phyloP scores from a whole-genome alignment of 768 basidiomycete species.

The Mycena galopus region DNA sequence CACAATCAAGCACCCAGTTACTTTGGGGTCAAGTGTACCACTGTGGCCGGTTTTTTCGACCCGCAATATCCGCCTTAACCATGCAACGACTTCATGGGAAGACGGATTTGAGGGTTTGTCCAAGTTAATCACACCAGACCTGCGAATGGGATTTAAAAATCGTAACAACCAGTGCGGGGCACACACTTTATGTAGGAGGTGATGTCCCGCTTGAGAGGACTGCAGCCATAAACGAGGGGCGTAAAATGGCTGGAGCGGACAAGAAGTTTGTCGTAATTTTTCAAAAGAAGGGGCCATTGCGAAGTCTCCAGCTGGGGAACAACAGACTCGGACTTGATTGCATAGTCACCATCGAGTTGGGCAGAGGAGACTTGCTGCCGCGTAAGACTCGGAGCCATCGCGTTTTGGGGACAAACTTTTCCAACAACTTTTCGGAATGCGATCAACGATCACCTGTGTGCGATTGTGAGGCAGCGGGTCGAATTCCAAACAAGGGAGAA shows the following conservation, averaged over 20 bases:
- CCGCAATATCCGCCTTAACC: constrained; percentile 96
- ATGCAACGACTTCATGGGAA: constrained; percentile 99
- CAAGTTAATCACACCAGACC: constrained; percentile 98
- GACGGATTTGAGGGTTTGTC: constrained; percentile 99
- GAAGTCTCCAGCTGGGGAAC: constrained; percentile 92
- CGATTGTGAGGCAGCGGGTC: too few relatives aligned
- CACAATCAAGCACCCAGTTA: constrained; percentile 98
- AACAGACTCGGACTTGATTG: constrained; percentile 83
- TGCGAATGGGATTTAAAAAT: constrained; percentile 47
- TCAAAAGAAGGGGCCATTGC: constrained; percentile 96
- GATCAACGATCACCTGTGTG: constrained; percentile 17
- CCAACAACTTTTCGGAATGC: constrained; percentile 18
- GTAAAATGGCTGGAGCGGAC: constrained; percentile 98
- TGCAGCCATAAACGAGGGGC: constrained; percentile 94
- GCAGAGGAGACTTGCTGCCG: constrained; percentile 80
- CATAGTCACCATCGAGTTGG: constrained; percentile 80
- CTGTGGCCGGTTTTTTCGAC: constrained; percentile 99
- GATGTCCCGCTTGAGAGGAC: constrained; percentile 96
- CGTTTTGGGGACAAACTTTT: constrained; percentile 28
- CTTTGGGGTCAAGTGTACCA: constrained; percentile 98
- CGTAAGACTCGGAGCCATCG: constrained; percentile 66
- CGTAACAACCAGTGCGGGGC: constrained; percentile 3
- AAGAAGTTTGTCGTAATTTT: constrained; percentile 98
- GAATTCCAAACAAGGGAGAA: constrained; percentile 7
- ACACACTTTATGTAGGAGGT: constrained; percentile 88